Evolutionary conservation across 371 early-diverging fungal species (phyloP), one percentile per base, ranked within the genome.

Genomic region (Blakeslea trispora): DNA sequence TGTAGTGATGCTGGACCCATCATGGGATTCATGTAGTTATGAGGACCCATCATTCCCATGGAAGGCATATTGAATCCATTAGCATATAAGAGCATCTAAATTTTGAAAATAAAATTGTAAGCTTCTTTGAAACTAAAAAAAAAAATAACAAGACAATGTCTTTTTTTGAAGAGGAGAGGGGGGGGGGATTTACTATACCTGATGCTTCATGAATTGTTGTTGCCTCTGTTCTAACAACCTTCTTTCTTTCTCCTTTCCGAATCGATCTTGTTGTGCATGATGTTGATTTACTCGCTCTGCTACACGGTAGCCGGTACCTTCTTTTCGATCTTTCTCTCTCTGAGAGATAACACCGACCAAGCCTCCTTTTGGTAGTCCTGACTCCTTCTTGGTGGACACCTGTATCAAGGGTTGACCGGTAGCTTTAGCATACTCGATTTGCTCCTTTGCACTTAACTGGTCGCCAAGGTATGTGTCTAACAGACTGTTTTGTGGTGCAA

Each of bases 391-490:
- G 34, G 56, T 54, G 3, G 71, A 71, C 6, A 79, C 68, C 37
- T 79, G 74, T 31, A 79, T 76, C 24, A 79, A 48, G 17, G 80
- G 80, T 40, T 79, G 80, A 1, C 80, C 77, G 1, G 77, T 79
- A 5, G 74, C 77, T 40, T 69, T 70, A 22, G 75, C 74, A 57
- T 70, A 79, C 42, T 74, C 72, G 3, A 74, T 74, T 46, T 79
- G 80, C 45, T 79, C 80, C 48, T 74, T 76, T 18, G 74, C 80
- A 17, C 68, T 74, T 23, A 75, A 56, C 34, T 78, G 75, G 17
- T 75, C 71, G n/a, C 72, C 75, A 5, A 71, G 47, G 52, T 73
- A 71, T 3, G 57, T 72, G 47, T 76, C 77, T 35, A 76, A 53
- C 13, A 78, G 54, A 24, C 69, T 71, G 43, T 74, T 78, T 45